Evolutionary conservation across 1,139 yeast genomes (phyloP).

Genomic region (Nadsonia starkeyi-henricii): DNA sequence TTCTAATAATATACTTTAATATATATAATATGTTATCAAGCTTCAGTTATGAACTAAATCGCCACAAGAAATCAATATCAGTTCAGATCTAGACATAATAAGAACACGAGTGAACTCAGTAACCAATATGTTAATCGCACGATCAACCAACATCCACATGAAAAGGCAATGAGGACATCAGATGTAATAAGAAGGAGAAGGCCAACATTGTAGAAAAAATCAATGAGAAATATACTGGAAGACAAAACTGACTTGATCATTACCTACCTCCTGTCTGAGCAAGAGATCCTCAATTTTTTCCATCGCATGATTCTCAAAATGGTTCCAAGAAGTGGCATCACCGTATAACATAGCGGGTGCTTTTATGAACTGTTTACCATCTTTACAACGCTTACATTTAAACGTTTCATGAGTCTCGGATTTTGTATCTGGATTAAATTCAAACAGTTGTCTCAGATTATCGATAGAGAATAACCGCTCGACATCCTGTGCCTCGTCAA

Average conservation of each 20-base stretch:
- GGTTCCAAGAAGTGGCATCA: conserved; percentile 97
- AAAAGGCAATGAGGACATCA: no score
- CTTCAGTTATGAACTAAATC: no score
- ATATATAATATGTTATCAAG: no score
- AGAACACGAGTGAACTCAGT: no score
- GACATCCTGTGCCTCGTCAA: conserved; percentile 91
- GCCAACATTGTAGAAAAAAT: not conserved
- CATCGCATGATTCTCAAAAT: conserved; percentile 51
- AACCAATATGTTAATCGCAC: no score
- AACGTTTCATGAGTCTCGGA: conserved; percentile 93
- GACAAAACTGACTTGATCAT: conserved; percentile 65
- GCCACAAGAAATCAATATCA: no score
- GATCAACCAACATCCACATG: no score
- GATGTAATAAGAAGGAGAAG: no score
- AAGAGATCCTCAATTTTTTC: conserved; percentile 59
- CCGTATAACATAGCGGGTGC: conserved; percentile 92
- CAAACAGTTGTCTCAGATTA: conserved; percentile 60
- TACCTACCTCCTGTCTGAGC: conserved; percentile 55
- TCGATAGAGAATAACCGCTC: conserved; percentile 83
- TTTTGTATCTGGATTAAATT: conserved; percentile 48
- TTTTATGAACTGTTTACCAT: conserved; percentile 47
- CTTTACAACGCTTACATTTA: conserved; percentile 72
- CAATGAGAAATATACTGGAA: conserved; percentile 86
- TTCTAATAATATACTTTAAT: no score
- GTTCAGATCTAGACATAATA: no score